These are phyloP conservation scores for Populus euphratica DNA, from an alignment of 345 rosid genomes.

Conservation along the genomic window DNA sequence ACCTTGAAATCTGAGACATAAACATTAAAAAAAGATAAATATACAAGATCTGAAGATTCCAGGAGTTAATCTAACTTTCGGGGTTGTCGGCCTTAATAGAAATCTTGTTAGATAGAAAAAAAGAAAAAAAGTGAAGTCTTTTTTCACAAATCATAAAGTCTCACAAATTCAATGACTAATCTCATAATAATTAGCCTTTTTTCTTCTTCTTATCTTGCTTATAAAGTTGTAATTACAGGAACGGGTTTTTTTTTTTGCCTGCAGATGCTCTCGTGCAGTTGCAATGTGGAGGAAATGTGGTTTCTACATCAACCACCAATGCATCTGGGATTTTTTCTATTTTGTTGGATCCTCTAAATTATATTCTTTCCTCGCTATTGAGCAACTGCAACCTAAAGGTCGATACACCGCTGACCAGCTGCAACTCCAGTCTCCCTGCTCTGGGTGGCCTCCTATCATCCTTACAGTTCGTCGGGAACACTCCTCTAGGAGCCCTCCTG, in stretches of 20 bases:
- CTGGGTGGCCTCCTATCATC: conserved; percentile 40
- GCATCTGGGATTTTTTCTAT: conserved; percentile 37
- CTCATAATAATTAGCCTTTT: too few species aligned
- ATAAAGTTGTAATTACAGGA: too few species aligned
- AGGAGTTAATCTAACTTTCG: too few species aligned
- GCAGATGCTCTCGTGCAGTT: conserved; percentile 56
- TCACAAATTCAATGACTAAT: too few species aligned
- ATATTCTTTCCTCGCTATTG: conserved; percentile 37
- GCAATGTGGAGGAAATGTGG: conserved; percentile 44
- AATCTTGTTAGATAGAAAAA: too few species aligned
- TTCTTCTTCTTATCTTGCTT: too few species aligned
- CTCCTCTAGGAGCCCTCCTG: conserved; percentile 31
- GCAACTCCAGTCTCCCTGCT: conserved; percentile 48
- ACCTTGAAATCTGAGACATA: too few species aligned
- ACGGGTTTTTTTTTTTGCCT: not conserved
- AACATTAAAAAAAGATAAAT: too few species aligned
- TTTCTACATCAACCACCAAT: conserved; percentile 45
- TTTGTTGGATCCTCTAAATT: conserved; percentile 37
- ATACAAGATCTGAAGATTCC: too few species aligned
- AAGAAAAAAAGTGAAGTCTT: too few species aligned
- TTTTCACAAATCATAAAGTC: too few species aligned
- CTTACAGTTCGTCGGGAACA: conserved; percentile 39
- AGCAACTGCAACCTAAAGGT: conserved; percentile 43
- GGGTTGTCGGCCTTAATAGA: too few species aligned
- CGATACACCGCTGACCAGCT: conserved; percentile 50